Base-by-base conservation (phyloP, 1,284 basidiomycete genomes). In the Sanghuangporus sanghuang region DNA sequence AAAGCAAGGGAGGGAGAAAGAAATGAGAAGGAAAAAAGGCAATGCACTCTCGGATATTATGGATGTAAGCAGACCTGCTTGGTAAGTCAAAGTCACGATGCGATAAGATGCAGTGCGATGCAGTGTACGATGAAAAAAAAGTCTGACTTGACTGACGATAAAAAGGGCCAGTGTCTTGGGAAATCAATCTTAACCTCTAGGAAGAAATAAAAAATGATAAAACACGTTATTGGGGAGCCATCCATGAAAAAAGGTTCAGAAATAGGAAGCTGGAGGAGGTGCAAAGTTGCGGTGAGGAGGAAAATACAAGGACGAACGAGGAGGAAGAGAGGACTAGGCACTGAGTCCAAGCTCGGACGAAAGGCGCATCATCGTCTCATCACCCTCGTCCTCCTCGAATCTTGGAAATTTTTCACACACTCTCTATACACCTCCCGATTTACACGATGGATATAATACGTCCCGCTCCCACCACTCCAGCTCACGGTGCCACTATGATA, bases 401-500 rank as follows among this genome's bases (percentile, higher is more conserved):
- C 36, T 68, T 87, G 82, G 63, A 85, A 86, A 61, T 75, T 74
- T 66, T 79, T 77, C 53, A 77, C 78, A 61, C 85, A 82, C 64
- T 79, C 78, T 6, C 84, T 82, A 68, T 90, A 90, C 8, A 86
- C 85, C 65, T 78, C 78, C 57, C 89, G 81, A 72, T 91, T 87
- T 49, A 92, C 88, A 53, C 84, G 82, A 68, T 92, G 90, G 65
- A 91, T 70, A 69, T 86, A 92, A 68, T 89, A 92, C 27, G 76
- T 77, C 7, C 90, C 90, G 0, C 84, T 82, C 44, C 78, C 80
- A 64, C 83, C 83, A 11, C 83, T 86, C 89, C 89, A 92, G 2
- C 89, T 91, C 27, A 92, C 89, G 64, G 83, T 83, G 23, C 88
- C 87, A 4, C 86, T 84, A 61, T 78, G 80, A 69, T 90, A 92